These are phyloP conservation scores for Fimicolochytrium jonesii DNA, from an alignment of 192 early-diverging fungal genomes.

Conservation along the genomic window DNA sequence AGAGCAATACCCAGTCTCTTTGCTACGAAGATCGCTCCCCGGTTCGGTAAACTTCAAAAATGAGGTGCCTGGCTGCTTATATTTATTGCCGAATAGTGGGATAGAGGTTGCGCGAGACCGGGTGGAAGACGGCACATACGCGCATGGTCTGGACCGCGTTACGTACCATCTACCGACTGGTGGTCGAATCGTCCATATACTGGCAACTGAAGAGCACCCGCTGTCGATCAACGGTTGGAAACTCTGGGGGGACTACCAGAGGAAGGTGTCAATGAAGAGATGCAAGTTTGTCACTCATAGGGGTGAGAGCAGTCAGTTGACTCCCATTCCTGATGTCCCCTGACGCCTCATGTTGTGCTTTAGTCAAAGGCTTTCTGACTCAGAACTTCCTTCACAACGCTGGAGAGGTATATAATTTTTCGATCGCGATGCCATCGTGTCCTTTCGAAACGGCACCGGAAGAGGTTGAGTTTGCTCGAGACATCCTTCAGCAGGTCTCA, in stretches of 20 bases:
- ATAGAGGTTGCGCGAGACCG: too few relatives aligned
- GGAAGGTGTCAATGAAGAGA: too few relatives aligned
- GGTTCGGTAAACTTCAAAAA: too few relatives aligned
- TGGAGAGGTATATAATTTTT: not conserved
- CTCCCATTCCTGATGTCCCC: not conserved
- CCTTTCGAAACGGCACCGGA: not conserved
- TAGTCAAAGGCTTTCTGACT: conserved; percentile 11
- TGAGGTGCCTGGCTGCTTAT: too few relatives aligned
- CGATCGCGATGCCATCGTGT: not conserved
- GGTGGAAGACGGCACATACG: too few relatives aligned
- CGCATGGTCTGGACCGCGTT: not conserved
- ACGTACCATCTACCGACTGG: not conserved
- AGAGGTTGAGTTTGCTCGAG: not conserved
- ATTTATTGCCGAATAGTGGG: too few relatives aligned
- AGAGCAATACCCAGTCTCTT: too few relatives aligned
- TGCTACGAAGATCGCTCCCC: too few relatives aligned
- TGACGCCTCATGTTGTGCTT: not conserved
- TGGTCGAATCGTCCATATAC: conserved; percentile 1
- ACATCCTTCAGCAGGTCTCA: not conserved
- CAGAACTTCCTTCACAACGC: conserved; percentile 9
- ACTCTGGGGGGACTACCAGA: too few relatives aligned
- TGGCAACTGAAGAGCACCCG: not conserved
- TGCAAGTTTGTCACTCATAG: too few relatives aligned
- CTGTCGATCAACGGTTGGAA: too few relatives aligned
- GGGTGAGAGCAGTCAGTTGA: too few relatives aligned